Evolutionary conservation across 1,284 basidiomycete genomes (phyloP).

Genomic region (Moniliophthora roreri): DNA sequence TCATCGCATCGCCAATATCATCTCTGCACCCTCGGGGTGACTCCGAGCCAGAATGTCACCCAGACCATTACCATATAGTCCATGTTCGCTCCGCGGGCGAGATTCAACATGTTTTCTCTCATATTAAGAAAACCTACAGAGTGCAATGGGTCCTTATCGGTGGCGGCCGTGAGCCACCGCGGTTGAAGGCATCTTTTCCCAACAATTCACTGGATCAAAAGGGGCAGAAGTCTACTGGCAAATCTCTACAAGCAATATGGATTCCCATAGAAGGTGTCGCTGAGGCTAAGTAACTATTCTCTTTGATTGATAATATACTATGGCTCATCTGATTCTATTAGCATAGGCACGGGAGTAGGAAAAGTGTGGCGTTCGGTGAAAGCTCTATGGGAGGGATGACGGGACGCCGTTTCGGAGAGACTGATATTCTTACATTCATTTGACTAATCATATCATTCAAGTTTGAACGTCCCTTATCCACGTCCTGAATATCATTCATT

Average conservation of each 20-base stretch:
- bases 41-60: constrained; percentile 10
- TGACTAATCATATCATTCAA: not conserved
- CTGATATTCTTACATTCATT: not conserved
- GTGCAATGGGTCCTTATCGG: constrained; percentile 69
- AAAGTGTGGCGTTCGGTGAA: constrained; percentile 57
- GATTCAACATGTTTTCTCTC: constrained; percentile 85
- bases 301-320: constrained; percentile 9
- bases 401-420: not conserved
- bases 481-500: too few relatives aligned
- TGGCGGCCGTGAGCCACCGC: constrained; percentile 45
- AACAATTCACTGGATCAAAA: constrained; percentile 15
- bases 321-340: constrained; percentile 22
- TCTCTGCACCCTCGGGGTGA: not conserved
- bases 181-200: not conserved
- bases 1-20: not conserved
- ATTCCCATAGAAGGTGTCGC: constrained; percentile 51
- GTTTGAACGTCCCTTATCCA: too few relatives aligned
- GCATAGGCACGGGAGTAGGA: constrained; percentile 60
- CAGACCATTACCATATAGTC: constrained; percentile 33
- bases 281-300: constrained; percentile 58
- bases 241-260: constrained; percentile 39
- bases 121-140: constrained; percentile 89
- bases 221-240: not conserved
- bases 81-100: constrained; percentile 56
- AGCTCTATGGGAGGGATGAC: constrained; percentile 31